phyloP scores from a whole-genome alignment of 306 rosid species.

The Ziziphus jujuba region DNA sequence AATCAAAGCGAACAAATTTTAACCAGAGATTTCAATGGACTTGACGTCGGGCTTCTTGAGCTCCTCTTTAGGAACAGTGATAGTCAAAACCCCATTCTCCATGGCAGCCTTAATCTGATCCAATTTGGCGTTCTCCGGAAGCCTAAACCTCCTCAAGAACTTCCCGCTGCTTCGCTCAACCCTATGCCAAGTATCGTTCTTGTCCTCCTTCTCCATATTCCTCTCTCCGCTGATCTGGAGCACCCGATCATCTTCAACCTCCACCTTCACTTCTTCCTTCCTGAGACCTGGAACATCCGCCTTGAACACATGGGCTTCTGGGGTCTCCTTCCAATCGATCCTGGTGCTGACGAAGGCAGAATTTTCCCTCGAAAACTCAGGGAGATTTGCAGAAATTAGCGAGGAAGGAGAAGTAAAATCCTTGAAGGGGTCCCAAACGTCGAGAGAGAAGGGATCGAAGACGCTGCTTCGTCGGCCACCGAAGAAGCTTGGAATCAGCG shows the following conservation, averaged over 20 bases:
- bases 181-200: conserved; percentile 38
- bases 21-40: conserved; percentile 32
- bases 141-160: conserved; percentile 36
- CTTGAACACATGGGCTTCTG: conserved; percentile 36
- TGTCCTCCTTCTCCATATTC: conserved; percentile 36
- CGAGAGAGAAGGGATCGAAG: conserved; percentile 21
- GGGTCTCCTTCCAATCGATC: conserved; percentile 39
- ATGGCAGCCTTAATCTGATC: conserved; percentile 30
- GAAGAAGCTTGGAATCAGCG: conserved; percentile 34
- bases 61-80: conserved; percentile 26
- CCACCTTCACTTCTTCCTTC: conserved; percentile 39
- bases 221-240: conserved; percentile 41
- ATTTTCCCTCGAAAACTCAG: conserved; percentile 15
- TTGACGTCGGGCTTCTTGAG: conserved; percentile 29
- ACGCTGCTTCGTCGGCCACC: conserved; percentile 19
- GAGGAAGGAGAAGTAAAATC: conserved; percentile 15
- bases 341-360: conserved; percentile 18
- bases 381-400: not conserved
- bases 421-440: conserved; percentile 28
- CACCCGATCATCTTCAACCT: conserved; percentile 32
- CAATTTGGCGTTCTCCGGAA: conserved; percentile 31
- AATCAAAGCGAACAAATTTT: not conserved
- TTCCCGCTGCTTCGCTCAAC: conserved; percentile 35
- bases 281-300: conserved; percentile 27
- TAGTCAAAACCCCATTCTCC: conserved; percentile 42